A percentile compares a stretch with the other conserved stretches of the same genome.
Conservation (phyloP, 345 rosid species). For the Triadica sebifera region DNA sequence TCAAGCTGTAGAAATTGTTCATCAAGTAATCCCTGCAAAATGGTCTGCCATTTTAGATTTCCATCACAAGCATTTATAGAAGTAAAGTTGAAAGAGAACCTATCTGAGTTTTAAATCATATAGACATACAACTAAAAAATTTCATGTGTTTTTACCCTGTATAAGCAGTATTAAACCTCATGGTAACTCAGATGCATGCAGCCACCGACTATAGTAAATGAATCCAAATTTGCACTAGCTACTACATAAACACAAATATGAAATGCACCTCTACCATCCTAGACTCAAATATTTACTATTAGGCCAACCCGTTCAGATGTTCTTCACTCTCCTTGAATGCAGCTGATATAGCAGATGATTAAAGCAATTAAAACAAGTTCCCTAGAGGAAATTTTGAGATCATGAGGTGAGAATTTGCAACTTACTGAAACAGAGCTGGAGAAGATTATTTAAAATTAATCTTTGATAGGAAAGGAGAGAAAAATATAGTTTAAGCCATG, state of each 20-base stretch:
- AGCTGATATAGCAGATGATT: background rate
- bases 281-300: background rate
- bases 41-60: background rate
- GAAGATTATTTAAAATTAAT: background rate
- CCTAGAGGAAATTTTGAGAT: background rate
- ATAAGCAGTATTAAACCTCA: background rate
- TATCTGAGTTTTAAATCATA: background rate
- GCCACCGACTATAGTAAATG: background rate
- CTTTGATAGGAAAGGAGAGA: background rate
- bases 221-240: background rate
- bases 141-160: background rate
- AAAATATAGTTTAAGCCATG: background rate
- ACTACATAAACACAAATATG: too few species aligned
- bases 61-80: background rate
- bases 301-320: background rate
- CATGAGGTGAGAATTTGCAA: background rate
- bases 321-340: background rate
- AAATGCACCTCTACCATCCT: too few species aligned
- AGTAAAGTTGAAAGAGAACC: background rate
- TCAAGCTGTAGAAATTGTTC: constrained; percentile 69
- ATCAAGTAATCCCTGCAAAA: constrained; percentile 56
- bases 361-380: background rate
- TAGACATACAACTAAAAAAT: background rate
- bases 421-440: too few species aligned
- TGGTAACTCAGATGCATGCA: background rate